Conservation (phyloP, 2,329 filamentous ascomycete genomes). For the Hypoxylon sp. region DNA sequence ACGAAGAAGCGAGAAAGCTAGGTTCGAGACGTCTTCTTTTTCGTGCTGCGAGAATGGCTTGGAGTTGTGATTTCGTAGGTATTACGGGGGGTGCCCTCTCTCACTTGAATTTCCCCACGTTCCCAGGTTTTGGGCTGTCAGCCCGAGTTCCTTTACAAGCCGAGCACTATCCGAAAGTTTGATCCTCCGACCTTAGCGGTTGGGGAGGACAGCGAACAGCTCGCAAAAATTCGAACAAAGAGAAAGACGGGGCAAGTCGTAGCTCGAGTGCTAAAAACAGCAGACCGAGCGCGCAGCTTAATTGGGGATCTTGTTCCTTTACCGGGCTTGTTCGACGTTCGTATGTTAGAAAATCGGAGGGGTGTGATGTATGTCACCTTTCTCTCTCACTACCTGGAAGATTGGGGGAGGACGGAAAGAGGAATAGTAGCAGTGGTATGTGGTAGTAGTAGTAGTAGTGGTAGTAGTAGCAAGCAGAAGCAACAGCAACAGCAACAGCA, state of each 20-base stretch:
- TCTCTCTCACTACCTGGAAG: too few species aligned
- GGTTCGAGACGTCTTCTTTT: slow-evolving; percentile 5
- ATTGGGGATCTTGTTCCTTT: slow-evolving; percentile 17
- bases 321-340: slow-evolving; percentile 30
- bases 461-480: slow-evolving; percentile 1
- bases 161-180: slow-evolving; percentile 36
- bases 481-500: slow-evolving; percentile 17
- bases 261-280: slow-evolving; percentile 10
- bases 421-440: slow-evolving; percentile 14
- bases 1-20: slow-evolving; percentile 13
- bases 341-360: slow-evolving; percentile 16
- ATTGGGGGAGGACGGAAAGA: slow-evolving; percentile 12
- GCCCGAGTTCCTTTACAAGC: slow-evolving; percentile 42
- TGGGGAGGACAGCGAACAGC: slow-evolving; percentile 15
- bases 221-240: slow-evolving; percentile 18
- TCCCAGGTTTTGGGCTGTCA: slow-evolving; percentile 44
- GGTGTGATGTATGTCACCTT: slow-evolving; percentile 32
- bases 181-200: slow-evolving; percentile 27
- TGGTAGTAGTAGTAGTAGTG: slow-evolving; percentile 11
- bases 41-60: slow-evolving; percentile 28
- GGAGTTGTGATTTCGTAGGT: slow-evolving; percentile 40
- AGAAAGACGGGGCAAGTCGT: slow-evolving; percentile 3
- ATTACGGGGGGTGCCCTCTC: slow-evolving; percentile 41
- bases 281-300: slow-evolving; percentile 22
- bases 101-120: slow-evolving; percentile 47